Evolutionary conservation across 139 green algal species (phyloP), one percentile per base, ranked within the genome.

Genomic region (Chlamydomonas sphaeroides): DNA sequence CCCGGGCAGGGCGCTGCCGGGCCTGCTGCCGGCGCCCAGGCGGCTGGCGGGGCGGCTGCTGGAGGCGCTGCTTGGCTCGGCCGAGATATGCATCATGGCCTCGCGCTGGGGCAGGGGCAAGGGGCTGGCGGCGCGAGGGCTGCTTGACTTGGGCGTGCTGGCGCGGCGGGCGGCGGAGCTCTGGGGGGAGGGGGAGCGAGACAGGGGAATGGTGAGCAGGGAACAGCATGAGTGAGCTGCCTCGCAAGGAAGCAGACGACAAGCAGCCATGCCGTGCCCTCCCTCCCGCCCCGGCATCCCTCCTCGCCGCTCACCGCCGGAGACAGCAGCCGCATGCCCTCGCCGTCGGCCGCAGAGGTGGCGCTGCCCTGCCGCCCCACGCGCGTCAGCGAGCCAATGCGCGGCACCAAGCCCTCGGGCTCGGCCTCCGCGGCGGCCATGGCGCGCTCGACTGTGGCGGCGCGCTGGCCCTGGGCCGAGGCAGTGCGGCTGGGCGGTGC

Each of bases 101-200:
- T 82, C 75, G 1, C 30, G n/a, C 32, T 41, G 75, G n/a, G 53
- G 75, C 32, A 42, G 75, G n/a, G 53, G 75, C 63, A 82, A 62
- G 26, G 75, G 75, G 61, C 41, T 65, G 62, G 21, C 32, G 10
- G 69, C 21, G 42, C 75, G 75, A 21, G 65, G 23, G 74, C 38
- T 5, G 75, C 32, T 53, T 32, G 7, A 23, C 10, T 26, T 8
- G 42, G 42, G 21, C 30, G 41, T 63, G 62, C 42, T 11, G 32
- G 41, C 56, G 42, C 75, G 75, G 25, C 42, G 62, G 42, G 59
- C 38, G 21, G 61, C 75, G 17, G 32, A 6, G 42, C 30, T 25
- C 75, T 82, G 75, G 5, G 53, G 71, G 14, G 4, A n/a, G 15
- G 25, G 32, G 32, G 62, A 41, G 8, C 26, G 32, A 41, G 11